Conservation (phyloP, 768 basidiomycete genomes). For the Amanita brunnescens region DNA sequence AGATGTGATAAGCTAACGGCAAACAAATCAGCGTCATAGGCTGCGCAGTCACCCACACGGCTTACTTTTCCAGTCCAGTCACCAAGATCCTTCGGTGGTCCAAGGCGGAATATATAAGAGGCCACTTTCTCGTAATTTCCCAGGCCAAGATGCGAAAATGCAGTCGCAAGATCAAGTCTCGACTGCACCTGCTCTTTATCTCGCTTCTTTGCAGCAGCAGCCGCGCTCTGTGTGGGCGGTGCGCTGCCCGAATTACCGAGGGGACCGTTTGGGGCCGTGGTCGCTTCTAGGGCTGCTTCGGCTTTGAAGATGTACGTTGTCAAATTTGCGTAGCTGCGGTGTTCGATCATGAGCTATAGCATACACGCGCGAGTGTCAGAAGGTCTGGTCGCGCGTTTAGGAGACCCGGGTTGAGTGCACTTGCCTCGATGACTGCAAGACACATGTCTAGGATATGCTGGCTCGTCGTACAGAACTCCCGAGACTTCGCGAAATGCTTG, state of each 20-base stretch:
- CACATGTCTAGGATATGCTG: conserved; percentile 94
- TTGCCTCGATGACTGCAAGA: conserved; percentile 70
- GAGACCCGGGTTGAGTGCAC: conserved; percentile 8
- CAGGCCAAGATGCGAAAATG: conserved; percentile 64
- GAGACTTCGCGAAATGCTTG: conserved; percentile 81
- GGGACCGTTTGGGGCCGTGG: conserved; percentile 22
- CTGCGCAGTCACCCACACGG: background rate
- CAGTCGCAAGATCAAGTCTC: conserved; percentile 76
- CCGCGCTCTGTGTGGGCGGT: conserved; percentile 11
- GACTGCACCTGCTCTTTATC: conserved; percentile 65
- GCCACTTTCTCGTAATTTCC: conserved; percentile 79
- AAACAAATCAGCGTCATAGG: background rate
- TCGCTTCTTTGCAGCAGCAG: conserved; percentile 28
- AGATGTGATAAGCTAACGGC: conserved; percentile 57
- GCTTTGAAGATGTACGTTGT: conserved; percentile 94
- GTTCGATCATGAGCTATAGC: conserved; percentile 70
- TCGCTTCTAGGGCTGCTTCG: conserved; percentile 79
- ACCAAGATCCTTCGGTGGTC: conserved; percentile 54
- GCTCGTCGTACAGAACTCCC: conserved; percentile 87
- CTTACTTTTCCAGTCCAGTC: conserved; percentile 71
- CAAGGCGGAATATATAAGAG: conserved; percentile 57
- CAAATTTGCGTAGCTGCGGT: conserved; percentile 78
- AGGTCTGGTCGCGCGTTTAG: background rate
- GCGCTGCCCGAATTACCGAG: conserved; percentile 12
- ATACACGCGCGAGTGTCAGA: background rate